phyloP scores from a whole-genome alignment of 495 filamentous ascomycete genomes.

The Immersiella caudata region DNA sequence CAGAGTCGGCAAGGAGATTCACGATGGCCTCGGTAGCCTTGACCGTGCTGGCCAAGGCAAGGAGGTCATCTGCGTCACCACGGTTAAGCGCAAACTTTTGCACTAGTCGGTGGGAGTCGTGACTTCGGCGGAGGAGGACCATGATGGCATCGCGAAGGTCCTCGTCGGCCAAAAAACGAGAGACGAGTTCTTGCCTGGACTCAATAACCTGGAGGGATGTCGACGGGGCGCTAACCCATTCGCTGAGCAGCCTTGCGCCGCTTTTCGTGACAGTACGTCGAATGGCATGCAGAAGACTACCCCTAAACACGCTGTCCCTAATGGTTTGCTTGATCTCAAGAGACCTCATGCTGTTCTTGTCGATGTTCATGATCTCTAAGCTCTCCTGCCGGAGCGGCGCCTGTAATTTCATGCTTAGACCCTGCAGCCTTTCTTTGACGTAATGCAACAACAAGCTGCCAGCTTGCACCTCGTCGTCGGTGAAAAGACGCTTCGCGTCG shows the following conservation, averaged over 20 bases:
- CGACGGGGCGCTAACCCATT: constrained; percentile 85
- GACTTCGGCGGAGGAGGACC: constrained; percentile 69
- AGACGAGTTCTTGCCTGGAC: constrained; percentile 78
- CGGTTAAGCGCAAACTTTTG: constrained; percentile 91
- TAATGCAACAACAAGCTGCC: constrained; percentile 80
- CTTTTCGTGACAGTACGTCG: constrained; percentile 87
- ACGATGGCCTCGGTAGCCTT: constrained; percentile 73
- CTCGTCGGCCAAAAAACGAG: constrained; percentile 64
- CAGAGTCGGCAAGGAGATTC: constrained; percentile 30
- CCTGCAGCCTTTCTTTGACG: constrained; percentile 74
- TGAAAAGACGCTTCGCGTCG: constrained; percentile 45
- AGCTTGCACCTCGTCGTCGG: constrained; percentile 60
- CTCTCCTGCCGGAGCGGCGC: constrained; percentile 72
- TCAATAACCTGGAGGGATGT: constrained; percentile 81
- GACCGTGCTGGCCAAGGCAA: constrained; percentile 80
- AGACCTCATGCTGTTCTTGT: constrained; percentile 85
- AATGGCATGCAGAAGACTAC: constrained; percentile 87
- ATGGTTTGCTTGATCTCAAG: constrained; percentile 87
- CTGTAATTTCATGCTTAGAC: constrained; percentile 80
- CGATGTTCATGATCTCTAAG: constrained; percentile 83
- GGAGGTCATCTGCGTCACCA: constrained; percentile 91
- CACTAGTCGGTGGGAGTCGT: constrained; percentile 85
- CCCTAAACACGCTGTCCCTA: constrained; percentile 70
- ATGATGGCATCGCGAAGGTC: constrained; percentile 68
- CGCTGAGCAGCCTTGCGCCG: constrained; percentile 77